A percentile compares a stretch with the other conserved stretches of the same genome.
phyloP scores from a whole-genome alignment of 768 basidiomycete genomes.

The Lactarius vividus region DNA sequence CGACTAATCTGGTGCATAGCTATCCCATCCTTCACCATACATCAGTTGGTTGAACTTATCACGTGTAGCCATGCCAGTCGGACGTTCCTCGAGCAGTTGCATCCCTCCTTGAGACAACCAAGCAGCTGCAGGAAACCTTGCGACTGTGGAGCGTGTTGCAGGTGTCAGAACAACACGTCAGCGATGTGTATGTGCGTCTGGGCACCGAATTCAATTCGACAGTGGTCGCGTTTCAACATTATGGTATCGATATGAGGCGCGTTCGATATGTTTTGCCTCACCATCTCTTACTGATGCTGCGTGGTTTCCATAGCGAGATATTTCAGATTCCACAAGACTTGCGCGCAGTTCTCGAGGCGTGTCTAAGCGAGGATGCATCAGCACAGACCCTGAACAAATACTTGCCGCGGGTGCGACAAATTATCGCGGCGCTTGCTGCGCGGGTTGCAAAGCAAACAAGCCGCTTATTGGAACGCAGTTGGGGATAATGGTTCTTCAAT shows the following conservation, averaged over 20 bases:
- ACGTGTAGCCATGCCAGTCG: constrained; percentile 16
- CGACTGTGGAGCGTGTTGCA: constrained; percentile 62
- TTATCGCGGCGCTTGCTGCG: constrained; percentile 42
- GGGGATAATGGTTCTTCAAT: constrained; percentile 8
- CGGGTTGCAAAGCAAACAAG: constrained; percentile 43
- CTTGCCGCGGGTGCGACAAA: constrained; percentile 39
- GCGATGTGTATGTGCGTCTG: constrained; percentile 85
- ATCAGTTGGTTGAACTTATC: neutral
- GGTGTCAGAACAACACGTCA: constrained; percentile 69
- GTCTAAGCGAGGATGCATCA: constrained; percentile 44
- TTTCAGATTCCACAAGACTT: constrained; percentile 40
- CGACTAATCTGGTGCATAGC: constrained; percentile 20
- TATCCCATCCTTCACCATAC: neutral
- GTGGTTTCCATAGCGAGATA: constrained; percentile 37
- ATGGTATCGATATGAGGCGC: constrained; percentile 76
- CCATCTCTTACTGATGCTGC: constrained; percentile 13
- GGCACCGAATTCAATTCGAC: constrained; percentile 87
- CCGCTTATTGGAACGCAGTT: constrained; percentile 37
- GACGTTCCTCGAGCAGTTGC: constrained; percentile 64
- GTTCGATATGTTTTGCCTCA: constrained; percentile 29
- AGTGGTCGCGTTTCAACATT: constrained; percentile 67
- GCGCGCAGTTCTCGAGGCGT: constrained; percentile 41
- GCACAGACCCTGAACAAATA: constrained; percentile 37
- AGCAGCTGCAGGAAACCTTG: constrained; percentile 71
- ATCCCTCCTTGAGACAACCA: constrained; percentile 76